Conservation (phyloP, 352 stramenopile species). For the Ophiocytium majus region DNA sequence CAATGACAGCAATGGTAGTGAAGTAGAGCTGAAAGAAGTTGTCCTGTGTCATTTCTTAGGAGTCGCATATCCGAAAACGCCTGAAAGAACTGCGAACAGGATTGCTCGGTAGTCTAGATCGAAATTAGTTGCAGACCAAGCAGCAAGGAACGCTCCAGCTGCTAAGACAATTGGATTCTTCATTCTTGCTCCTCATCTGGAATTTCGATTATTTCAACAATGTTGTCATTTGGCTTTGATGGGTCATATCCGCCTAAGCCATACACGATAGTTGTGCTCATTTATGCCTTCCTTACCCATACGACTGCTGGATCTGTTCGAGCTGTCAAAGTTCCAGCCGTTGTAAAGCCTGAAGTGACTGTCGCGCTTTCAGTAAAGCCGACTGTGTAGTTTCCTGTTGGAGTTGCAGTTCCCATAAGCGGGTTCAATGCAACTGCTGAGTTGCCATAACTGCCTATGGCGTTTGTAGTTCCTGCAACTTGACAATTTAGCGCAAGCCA, state of each 20-base stretch:
- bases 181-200: conserved; percentile 19
- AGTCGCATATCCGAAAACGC: conserved; percentile 19
- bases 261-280: conserved; percentile 20
- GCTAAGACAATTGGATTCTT: conserved; percentile 21
- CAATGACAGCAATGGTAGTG: conserved; percentile 19
- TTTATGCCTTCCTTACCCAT: conserved; percentile 20
- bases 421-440: conserved; percentile 19
- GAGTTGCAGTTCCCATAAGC: conserved; percentile 19
- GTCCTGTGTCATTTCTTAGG: conserved; percentile 19
- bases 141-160: conserved; percentile 17
- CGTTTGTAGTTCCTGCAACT: conserved; percentile 19
- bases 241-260: conserved; percentile 17
- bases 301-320: conserved; percentile 18
- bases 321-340: conserved; percentile 18
- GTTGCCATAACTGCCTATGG: conserved; percentile 19
- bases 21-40: conserved; percentile 21
- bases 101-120: conserved; percentile 19
- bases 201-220: conserved; percentile 23
- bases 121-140: conserved; percentile 20
- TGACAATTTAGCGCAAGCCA: conserved; percentile 19
- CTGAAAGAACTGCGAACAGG: conserved; percentile 19
- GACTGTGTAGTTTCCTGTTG: conserved; percentile 19
- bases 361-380: conserved; percentile 18
- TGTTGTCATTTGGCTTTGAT: conserved; percentile 21
- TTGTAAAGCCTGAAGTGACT: conserved; percentile 20